These are phyloP conservation scores for Fusarium acutatum DNA, from an alignment of 2,329 filamentous ascomycete species.

Conservation along the genomic window DNA sequence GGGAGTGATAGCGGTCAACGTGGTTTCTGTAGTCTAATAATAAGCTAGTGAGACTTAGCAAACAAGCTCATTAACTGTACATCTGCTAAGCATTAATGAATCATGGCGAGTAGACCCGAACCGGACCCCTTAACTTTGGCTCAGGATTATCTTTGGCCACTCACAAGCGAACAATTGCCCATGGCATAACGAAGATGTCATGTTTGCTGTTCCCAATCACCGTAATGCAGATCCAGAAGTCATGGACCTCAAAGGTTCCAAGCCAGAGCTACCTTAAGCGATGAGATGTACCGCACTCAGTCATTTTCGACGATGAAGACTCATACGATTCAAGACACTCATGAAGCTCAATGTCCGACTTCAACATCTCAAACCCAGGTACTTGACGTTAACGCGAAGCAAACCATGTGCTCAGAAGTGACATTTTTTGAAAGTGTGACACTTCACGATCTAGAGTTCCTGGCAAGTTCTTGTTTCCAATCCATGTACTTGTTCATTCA, in stretches of 20 bases:
- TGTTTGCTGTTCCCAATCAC: not conserved
- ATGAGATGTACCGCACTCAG: not conserved
- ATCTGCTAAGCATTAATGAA: not conserved
- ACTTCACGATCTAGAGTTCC: not conserved
- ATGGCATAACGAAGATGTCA: constrained; percentile 2
- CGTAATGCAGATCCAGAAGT: not conserved
- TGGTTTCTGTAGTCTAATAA: not conserved
- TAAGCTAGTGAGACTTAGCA: not conserved
- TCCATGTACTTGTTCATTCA: not conserved
- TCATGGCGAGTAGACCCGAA: not conserved
- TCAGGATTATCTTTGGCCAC: constrained; percentile 2
- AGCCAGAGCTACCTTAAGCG: not conserved
- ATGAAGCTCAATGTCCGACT: not conserved
- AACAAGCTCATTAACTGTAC: not conserved
- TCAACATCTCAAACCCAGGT: not conserved
- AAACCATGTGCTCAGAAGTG: not conserved
- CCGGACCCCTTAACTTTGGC: not conserved
- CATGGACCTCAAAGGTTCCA: not conserved
- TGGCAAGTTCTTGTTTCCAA: not conserved
- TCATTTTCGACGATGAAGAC: not conserved
- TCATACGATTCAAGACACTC: not conserved
- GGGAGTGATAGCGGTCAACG: not conserved
- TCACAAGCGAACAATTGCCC: constrained; percentile 21
- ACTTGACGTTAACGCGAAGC: not conserved
- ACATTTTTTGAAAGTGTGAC: not conserved